Base-by-base conservation (phyloP, 352 stramenopile species). In the Phytophthora hybrid region DNA sequence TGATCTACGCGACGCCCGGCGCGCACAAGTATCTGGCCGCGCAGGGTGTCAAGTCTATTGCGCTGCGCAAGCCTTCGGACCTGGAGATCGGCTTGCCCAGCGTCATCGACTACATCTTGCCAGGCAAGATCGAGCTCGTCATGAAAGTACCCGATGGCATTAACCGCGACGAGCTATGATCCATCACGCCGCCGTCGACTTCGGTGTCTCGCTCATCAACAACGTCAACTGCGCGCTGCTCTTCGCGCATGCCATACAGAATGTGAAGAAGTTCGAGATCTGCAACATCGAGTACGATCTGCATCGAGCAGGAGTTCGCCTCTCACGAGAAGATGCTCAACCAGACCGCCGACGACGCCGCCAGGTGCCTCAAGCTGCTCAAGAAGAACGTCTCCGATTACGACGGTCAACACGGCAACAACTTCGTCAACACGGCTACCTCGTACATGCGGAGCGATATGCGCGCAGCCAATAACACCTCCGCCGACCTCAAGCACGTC, bases 171-270 rank as follows among this genome's bases (percentile, higher is more conserved):
- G 86, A 92, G 69, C 80, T 93, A 87, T 97, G 51, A 99, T 99
- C 61, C 93, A 98, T 66, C 92, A 96, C 69, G 89, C 97, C 18
- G 94, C 97, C 59, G 97, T 99, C 44, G 97, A 99, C 86, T 99
- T 99, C 82, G 97, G 95, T 59, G 91, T 98, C 47, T 96, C 92
- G 69, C 91, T 99, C 34, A 91, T 99, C 70, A 99, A 98, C 75
- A 99, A 99, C 82, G 86, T 99, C 61, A 99, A 99, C 86, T 99
- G 96, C 79, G 97, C 96, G 49, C 82, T 98, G 58, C 87, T 98
- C 69, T 93, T 99, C 62, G 94, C 96, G 23, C 89, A 99, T 67
- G 88, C 93, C 23, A 83, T 98, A 71, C 85, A 97, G 73, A 93
- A 95, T 74, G 88, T 94, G 21, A 95, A 93, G 75, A 98, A 98